Percentiles rank a stretch among this genome's conserved stretches.
phyloP scores from a whole-genome alignment of 352 stramenopile genomes.

The Globisporangium splendens region DNA sequence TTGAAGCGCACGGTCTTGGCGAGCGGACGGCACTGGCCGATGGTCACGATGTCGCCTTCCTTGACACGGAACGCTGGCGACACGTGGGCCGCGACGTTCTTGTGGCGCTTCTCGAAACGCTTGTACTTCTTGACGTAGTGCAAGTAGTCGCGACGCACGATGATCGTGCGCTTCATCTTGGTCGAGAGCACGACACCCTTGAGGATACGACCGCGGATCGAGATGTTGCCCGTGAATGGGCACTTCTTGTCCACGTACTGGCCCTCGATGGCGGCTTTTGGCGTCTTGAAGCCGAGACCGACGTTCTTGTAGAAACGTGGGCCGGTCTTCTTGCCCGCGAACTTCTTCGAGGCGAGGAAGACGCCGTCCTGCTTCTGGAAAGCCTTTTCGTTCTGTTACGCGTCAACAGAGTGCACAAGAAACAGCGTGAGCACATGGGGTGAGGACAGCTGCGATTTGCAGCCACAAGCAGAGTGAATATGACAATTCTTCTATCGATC shows the following conservation, averaged over 20 bases:
- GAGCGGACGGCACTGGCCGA: conserved; percentile 99
- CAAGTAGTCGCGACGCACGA: conserved; percentile 99
- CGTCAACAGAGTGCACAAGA: conserved; percentile 1
- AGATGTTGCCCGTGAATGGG: conserved; percentile 99
- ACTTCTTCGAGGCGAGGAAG: conserved; percentile 97
- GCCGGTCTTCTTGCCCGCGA: conserved; percentile 92
- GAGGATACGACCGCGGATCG: conserved; percentile 97
- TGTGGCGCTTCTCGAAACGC: conserved; percentile 99
- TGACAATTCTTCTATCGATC: not conserved
- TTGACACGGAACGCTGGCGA: conserved; percentile 98
- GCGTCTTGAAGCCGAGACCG: conserved; percentile 99
- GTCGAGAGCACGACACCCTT: conserved; percentile 98
- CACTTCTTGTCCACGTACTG: conserved; percentile 99
- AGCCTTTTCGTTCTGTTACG: conserved; percentile 94
- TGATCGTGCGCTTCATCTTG: conserved; percentile 99
- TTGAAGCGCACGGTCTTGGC: conserved; percentile 99
- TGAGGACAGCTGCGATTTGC: not conserved
- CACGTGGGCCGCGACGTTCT: conserved; percentile 98
- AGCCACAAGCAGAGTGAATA: conserved; percentile 1
- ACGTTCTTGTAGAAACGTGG: conserved; percentile 97
- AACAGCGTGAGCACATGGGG: conserved; percentile 10
- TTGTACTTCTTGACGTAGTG: conserved; percentile 99
- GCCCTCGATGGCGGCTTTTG: conserved; percentile 92
- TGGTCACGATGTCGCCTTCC: conserved; percentile 99
- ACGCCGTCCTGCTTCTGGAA: conserved; percentile 99